phyloP scores from a whole-genome alignment of 805 yeast genomes.

The Sugiyamaella qingdaonensis region DNA sequence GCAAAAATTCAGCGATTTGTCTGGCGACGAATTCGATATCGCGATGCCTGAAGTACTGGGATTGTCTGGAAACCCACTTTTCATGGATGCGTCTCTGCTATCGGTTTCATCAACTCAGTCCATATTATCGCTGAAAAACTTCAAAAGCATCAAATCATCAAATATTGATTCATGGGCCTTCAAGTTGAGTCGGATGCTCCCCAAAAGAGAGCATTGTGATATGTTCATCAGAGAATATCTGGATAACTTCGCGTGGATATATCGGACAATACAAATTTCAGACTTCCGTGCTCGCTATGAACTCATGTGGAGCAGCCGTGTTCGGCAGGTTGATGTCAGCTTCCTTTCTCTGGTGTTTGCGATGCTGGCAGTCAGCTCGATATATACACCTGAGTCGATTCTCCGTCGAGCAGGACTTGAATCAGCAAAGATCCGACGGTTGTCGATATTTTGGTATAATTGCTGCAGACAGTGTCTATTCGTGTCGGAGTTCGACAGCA shows the following conservation, averaged over 20 bases:
- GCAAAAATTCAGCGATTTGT: neutral
- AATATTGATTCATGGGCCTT: neutral
- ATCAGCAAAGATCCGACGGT: neutral
- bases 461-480: neutral
- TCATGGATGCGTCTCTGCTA: neutral
- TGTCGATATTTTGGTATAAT: neutral
- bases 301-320: neutral
- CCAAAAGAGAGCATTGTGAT: neutral
- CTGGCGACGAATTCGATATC: neutral
- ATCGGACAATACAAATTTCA: neutral
- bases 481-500: neutral
- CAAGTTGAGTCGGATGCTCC: neutral
- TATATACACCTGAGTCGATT: neutral
- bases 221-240: neutral
- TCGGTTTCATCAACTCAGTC: neutral
- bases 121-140: neutral
- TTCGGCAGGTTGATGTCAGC: neutral
- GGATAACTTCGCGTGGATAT: neutral
- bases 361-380: neutral
- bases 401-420: neutral
- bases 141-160: neutral
- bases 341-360: neutral
- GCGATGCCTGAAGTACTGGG: neutral
- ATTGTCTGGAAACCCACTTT: neutral
- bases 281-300: neutral